Conservation (phyloP, 108 stramenopile genomes). For the Nannochloropsis oceanica region DNA sequence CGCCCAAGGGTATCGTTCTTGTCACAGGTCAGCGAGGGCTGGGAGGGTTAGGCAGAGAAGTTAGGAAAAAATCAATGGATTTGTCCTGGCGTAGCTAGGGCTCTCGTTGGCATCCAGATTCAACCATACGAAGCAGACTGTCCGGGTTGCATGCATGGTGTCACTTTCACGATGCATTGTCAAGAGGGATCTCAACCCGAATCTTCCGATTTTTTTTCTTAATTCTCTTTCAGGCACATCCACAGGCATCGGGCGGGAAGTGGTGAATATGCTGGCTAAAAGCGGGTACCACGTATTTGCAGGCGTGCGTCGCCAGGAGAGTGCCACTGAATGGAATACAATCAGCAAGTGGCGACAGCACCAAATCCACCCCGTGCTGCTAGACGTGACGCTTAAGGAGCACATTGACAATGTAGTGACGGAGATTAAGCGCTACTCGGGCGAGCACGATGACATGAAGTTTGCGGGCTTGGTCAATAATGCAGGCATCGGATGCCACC, state of each 20-base stretch:
- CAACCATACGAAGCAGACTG: too few relatives aligned
- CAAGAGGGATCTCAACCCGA: not conserved
- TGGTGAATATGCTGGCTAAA: not conserved
- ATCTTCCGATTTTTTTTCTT: not conserved
- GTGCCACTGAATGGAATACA: not conserved
- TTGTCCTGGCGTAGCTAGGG: too few relatives aligned
- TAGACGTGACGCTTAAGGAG: not conserved
- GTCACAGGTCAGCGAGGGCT: not conserved
- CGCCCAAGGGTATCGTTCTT: not conserved
- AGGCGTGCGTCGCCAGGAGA: not conserved
- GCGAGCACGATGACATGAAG: not conserved
- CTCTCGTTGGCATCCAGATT: too few relatives aligned
- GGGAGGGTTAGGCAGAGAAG: not conserved
- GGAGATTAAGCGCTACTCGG: not conserved
- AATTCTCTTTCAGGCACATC: not conserved
- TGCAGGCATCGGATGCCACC: not conserved
- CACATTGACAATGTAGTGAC: not conserved
- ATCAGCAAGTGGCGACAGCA: not conserved
- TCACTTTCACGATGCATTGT: not conserved
- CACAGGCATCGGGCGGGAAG: not conserved
- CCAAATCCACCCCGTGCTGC: not conserved
- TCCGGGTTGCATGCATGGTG: not conserved
- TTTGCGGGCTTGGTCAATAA: not conserved
- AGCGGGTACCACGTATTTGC: not conserved
- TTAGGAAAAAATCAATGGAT: not conserved